Conservation (phyloP, 768 basidiomycete species). For the Lyophyllum decastes region DNA sequence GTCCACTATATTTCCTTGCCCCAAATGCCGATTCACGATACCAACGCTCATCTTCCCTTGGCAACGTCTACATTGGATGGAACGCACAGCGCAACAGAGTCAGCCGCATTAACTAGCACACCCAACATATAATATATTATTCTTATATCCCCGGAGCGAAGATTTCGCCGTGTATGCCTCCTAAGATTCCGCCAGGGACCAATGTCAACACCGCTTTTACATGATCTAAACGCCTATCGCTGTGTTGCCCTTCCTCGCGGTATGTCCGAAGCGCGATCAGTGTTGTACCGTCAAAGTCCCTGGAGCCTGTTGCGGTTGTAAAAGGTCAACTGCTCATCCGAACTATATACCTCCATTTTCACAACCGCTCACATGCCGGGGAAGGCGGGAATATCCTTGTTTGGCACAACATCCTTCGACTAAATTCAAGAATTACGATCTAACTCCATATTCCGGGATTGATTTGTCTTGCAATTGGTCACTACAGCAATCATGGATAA, state of each 20-base stretch:
- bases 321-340: not conserved
- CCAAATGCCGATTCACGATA: not conserved
- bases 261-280: not conserved
- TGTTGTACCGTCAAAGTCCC: not conserved
- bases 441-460: not conserved
- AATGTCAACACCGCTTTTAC: not conserved
- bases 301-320: not conserved
- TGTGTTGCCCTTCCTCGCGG: not conserved
- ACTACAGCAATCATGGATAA: not conserved
- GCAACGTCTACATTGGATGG: not conserved
- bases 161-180: not conserved
- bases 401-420: not conserved
- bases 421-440: not conserved
- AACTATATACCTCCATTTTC: not conserved
- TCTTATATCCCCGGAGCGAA: not conserved
- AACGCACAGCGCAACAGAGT: not conserved
- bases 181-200: not conserved
- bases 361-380: not conserved
- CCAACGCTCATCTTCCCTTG: not conserved
- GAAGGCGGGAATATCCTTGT: not conserved
- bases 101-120: not conserved
- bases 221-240: constrained; percentile 3
- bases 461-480: not conserved
- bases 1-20: not conserved
- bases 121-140: not conserved